These are phyloP conservation scores for Phalaenopsis hybrid DNA, from an alignment of 116 monocot genomes.

Conservation along the genomic window DNA sequence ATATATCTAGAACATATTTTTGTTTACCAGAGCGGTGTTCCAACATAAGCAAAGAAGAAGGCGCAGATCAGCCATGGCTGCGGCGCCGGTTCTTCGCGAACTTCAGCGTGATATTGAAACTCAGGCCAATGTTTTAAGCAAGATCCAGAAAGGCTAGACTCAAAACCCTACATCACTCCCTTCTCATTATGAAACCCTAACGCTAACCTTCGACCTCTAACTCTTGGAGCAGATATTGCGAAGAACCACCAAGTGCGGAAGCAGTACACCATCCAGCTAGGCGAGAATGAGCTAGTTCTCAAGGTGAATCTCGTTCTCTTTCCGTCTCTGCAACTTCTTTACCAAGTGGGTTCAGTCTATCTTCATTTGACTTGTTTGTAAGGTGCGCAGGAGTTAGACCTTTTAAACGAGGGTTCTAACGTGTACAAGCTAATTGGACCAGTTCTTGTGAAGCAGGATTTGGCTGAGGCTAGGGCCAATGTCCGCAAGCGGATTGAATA, in stretches of 20 bases:
- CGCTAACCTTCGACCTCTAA: conserved; percentile 2
- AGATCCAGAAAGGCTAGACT: conserved; percentile 72
- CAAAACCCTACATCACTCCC: neutral
- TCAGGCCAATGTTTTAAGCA: conserved; percentile 67
- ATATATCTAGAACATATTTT: neutral
- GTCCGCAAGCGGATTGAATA: conserved; percentile 85
- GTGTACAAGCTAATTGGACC: conserved; percentile 95
- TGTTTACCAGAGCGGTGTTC: neutral
- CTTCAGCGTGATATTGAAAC: conserved; percentile 67
- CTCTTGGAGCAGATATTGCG: conserved; percentile 47
- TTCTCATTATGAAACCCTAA: conserved; percentile 14
- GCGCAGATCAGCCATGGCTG: conserved; percentile 15
- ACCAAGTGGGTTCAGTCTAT: too few relatives aligned
- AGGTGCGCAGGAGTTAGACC: conserved; percentile 52
- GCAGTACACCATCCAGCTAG: conserved; percentile 95
- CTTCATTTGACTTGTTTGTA: neutral
- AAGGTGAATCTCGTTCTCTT: conserved; percentile 26
- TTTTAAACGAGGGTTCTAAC: conserved; percentile 59
- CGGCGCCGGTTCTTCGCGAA: conserved; percentile 39
- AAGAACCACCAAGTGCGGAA: conserved; percentile 92
- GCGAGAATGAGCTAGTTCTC: conserved; percentile 95
- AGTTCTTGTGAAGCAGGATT: conserved; percentile 86
- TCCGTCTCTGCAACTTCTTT: neutral
- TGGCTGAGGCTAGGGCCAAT: conserved; percentile 85
- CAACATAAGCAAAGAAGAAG: neutral